Base-by-base conservation (phyloP, 352 stramenopile species). In the Phytophthora cryptogea region DNA sequence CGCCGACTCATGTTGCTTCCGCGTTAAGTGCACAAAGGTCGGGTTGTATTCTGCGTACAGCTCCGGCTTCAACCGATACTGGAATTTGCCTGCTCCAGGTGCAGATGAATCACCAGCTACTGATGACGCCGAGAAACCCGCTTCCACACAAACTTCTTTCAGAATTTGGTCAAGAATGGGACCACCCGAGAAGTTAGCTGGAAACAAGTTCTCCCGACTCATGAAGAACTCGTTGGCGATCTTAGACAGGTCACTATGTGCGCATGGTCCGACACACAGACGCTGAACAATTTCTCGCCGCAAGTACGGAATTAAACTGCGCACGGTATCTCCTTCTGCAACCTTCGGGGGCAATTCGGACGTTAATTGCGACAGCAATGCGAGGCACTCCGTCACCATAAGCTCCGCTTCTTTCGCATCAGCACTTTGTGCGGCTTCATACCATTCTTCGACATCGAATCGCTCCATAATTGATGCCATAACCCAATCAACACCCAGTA, bases 1-100 rank as follows among this genome's bases (percentile, higher is more conserved):
- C 8, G 88, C 86, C 41, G 83, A 84, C 54, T 95, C 86, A 53
- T 96, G 88, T 35, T 96, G 86, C 43, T 95, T 93, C 32, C 86
- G 76, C 17, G 88, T 92, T 45, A 95, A 56, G 46, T 95, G 84
- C n/a, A 93, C 80, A 51, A 92, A 95, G 6, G 85, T 90, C 11
- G 88, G 83, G 44, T 88, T 83, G 69, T 95, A 96, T 59, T 94
- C 83, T 23, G 85, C 82, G 40, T 86, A 91, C 6, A 91, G 68
- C 56, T 93, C 78, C 0, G 88, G 79, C 39, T 93, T 91, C 16
- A 96, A 71, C 0, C 80, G 80, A 68, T 94, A 96, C 60, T 89
- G 80, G 36, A 90, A 86, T 52, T 90, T 92, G 13, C 80, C 78
- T 28, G 63, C 72, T 1, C 49, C 58, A 17, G 78, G 59, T 20